Percentiles rank a stretch among this genome's conserved stretches.
Evolutionary conservation across 2,329 filamentous ascomycete species (phyloP).

Genomic region (Cladophialophora immunda): DNA sequence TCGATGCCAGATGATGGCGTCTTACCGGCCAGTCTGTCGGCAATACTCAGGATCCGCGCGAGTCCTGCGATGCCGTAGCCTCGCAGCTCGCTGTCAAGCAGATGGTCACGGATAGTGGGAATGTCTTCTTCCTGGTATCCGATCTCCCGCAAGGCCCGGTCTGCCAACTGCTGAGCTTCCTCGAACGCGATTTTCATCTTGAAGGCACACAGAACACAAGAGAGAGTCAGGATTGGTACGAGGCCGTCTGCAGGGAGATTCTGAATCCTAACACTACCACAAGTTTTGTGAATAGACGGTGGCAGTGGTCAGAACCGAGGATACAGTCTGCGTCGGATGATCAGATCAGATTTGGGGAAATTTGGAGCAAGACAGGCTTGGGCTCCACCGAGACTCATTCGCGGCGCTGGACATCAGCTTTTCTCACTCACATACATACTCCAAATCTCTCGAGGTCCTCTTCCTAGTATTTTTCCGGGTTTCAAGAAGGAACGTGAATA

Average conservation of each 20-base stretch:
- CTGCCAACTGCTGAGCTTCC: conserved; percentile 9
- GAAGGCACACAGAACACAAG: not conserved
- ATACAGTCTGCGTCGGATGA: not conserved
- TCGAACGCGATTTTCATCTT: conserved; percentile 13
- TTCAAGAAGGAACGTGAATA: too few relatives aligned
- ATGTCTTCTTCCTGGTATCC: conserved; percentile 25
- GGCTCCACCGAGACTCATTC: not conserved
- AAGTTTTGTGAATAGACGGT: not conserved
- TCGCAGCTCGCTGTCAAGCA: conserved; percentile 33
- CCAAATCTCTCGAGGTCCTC: not conserved
- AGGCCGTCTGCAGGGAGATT: not conserved
- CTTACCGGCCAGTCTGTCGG: conserved; percentile 15
- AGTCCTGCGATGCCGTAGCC: conserved; percentile 33
- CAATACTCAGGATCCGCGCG: conserved; percentile 31
- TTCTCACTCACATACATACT: not conserved
- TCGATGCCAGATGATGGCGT: conserved; percentile 5
- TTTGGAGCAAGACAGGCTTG: not conserved
- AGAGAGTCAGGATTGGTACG: too few relatives aligned
- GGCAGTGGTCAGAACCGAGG: not conserved
- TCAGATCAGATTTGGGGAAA: not conserved
- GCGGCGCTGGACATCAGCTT: not conserved
- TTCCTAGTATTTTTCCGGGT: not conserved
- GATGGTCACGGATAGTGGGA: conserved; percentile 24
- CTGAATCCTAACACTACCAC: not conserved
- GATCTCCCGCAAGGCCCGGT: conserved; percentile 17